phyloP scores from a whole-genome alignment of 352 stramenopile genomes.

The Phytophthora europaea region DNA sequence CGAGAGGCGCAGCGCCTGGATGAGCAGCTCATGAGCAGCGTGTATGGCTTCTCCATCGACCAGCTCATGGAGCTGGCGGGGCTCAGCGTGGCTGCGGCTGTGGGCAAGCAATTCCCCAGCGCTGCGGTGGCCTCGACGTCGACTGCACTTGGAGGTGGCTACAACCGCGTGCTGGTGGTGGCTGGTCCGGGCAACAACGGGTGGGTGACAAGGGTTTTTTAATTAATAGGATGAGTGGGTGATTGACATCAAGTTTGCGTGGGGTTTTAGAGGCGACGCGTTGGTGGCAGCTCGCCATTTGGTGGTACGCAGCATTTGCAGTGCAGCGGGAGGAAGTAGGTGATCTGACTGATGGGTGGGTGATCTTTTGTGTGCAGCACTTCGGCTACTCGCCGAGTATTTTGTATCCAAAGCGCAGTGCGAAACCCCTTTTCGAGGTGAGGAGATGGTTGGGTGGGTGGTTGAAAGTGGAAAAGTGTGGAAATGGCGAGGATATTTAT shows the following conservation, averaged over 20 bases:
- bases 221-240: not conserved
- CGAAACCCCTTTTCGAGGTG: slow-evolving; percentile 85
- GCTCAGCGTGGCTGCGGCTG: slow-evolving; percentile 93
- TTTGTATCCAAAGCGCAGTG: slow-evolving; percentile 95
- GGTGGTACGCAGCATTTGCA: slow-evolving; percentile 51
- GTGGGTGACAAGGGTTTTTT: slow-evolving; percentile 34
- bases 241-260: not conserved
- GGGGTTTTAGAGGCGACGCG: slow-evolving; percentile 91
- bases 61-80: slow-evolving; percentile 99
- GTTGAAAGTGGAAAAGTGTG: not conserved
- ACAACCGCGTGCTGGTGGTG: slow-evolving; percentile 91
- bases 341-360: not conserved
- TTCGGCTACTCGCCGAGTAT: slow-evolving; percentile 97
- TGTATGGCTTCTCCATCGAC: slow-evolving; percentile 93
- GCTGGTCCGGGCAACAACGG: slow-evolving; percentile 99
- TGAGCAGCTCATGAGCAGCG: slow-evolving; percentile 90
- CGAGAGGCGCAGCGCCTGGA: slow-evolving; percentile 87
- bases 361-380: slow-evolving; percentile 59
- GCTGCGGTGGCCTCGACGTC: not conserved
- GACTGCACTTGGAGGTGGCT: not conserved
- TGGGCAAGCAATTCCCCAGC: slow-evolving; percentile 78
- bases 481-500: not conserved
- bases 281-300: slow-evolving; percentile 98
- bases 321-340: not conserved
- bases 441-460: not conserved